Evolutionary conservation across 192 early-diverging fungal species (phyloP).

Genomic region (Podila horticola): DNA sequence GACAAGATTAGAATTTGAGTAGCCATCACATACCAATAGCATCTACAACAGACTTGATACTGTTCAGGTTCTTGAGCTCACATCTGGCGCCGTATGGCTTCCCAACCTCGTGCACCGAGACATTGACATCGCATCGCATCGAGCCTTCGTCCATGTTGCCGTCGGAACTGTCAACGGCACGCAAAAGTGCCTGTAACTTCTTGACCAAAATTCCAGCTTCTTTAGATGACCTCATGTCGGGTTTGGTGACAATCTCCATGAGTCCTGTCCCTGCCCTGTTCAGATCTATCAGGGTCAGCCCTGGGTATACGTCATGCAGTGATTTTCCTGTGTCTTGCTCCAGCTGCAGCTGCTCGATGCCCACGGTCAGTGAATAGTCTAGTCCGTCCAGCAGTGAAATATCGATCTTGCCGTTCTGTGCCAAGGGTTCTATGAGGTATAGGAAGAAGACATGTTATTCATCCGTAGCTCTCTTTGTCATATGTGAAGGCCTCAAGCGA

Average conservation of each 20-base stretch:
- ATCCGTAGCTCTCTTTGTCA: not conserved
- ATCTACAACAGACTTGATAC: slow-evolving; percentile 71
- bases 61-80: slow-evolving; percentile 87
- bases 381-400: slow-evolving; percentile 70
- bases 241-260: slow-evolving; percentile 92
- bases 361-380: slow-evolving; percentile 57
- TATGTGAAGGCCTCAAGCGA: not conserved
- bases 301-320: slow-evolving; percentile 67
- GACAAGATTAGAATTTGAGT: not conserved
- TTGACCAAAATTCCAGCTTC: slow-evolving; percentile 82
- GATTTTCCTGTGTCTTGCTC: slow-evolving; percentile 96
- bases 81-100: slow-evolving; percentile 71
- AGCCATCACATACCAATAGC: slow-evolving; percentile 63
- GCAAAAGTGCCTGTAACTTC: slow-evolving; percentile 80
- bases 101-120: slow-evolving; percentile 75
- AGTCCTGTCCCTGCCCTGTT: slow-evolving; percentile 90
- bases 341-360: slow-evolving; percentile 88
- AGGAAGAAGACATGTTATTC: not conserved
- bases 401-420: slow-evolving; percentile 72
- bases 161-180: slow-evolving; percentile 75
- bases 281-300: slow-evolving; percentile 78
- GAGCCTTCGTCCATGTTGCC: slow-evolving; percentile 93
- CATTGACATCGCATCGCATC: slow-evolving; percentile 92
- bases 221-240: slow-evolving; percentile 79
- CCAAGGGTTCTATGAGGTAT: slow-evolving; percentile 71